These are phyloP conservation scores for Exophiala mesophila DNA, from an alignment of 2,329 filamentous ascomycete genomes.

Conservation along the genomic window DNA sequence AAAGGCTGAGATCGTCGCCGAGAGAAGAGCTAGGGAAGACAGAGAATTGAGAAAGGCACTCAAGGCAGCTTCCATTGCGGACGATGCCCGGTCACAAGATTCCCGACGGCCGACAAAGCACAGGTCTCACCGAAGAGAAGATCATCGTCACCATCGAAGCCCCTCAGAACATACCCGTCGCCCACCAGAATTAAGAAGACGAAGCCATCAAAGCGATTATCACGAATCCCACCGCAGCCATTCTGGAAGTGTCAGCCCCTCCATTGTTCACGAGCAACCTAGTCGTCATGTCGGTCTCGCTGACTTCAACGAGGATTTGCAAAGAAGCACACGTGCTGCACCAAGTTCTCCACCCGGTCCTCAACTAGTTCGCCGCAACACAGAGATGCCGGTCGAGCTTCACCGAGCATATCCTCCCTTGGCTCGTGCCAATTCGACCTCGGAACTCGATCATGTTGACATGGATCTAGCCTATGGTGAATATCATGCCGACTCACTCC, in stretches of 20 bases:
- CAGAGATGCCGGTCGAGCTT: slow-evolving; percentile 21
- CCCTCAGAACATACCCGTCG: slow-evolving; percentile 10
- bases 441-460: slow-evolving; percentile 56
- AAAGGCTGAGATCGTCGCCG: slow-evolving; percentile 73
- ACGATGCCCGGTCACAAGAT: slow-evolving; percentile 44
- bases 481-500: slow-evolving; percentile 60
- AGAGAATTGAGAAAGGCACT: slow-evolving; percentile 56
- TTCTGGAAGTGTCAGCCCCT: neutral
- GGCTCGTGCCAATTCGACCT: slow-evolving; percentile 22
- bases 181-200: slow-evolving; percentile 14
- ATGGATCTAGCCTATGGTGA: slow-evolving; percentile 91
- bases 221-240: slow-evolving; percentile 2
- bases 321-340: slow-evolving; percentile 21
- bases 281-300: slow-evolving; percentile 16
- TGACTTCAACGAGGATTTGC: slow-evolving; percentile 25
- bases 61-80: slow-evolving; percentile 44
- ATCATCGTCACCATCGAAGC: slow-evolving; percentile 26
- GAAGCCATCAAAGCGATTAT: too few relatives aligned
- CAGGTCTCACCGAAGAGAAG: slow-evolving; percentile 13
- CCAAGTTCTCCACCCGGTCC: slow-evolving; percentile 29
- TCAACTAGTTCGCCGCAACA: slow-evolving; percentile 23
- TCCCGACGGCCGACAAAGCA: slow-evolving; percentile 34
- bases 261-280: neutral
- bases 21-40: slow-evolving; percentile 58
- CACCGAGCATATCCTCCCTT: slow-evolving; percentile 10